Conservation (phyloP, 352 stramenopile genomes). For the Pythium insidiosum region DNA sequence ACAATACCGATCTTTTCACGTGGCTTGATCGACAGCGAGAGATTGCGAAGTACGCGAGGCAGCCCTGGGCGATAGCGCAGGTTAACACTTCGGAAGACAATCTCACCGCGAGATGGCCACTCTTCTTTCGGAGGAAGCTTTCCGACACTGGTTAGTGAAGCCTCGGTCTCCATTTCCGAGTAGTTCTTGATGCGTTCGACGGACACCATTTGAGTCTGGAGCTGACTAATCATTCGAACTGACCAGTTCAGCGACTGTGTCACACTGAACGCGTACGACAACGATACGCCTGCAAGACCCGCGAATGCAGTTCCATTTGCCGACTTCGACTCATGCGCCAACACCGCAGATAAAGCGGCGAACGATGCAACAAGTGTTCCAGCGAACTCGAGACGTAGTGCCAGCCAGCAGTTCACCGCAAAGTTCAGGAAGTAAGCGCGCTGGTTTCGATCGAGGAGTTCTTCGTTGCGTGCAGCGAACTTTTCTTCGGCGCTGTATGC, state of each 20-base stretch:
- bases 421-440: conserved; percentile 74
- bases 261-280: conserved; percentile 78
- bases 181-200: conserved; percentile 74
- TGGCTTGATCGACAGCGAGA: conserved; percentile 18
- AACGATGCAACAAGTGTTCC: conserved; percentile 52
- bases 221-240: conserved; percentile 65
- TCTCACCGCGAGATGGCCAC: conserved; percentile 21
- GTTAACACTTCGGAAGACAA: conserved; percentile 21
- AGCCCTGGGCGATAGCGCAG: conserved; percentile 31
- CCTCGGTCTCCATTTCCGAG: conserved; percentile 47
- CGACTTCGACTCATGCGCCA: conserved; percentile 34
- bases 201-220: conserved; percentile 78
- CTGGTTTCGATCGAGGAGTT: conserved; percentile 54
- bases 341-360: conserved; percentile 40
- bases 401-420: conserved; percentile 71
- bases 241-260: conserved; percentile 75
- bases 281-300: conserved; percentile 52
- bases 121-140: conserved; percentile 6
- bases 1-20: conserved; percentile 24
- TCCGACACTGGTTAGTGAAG: conserved; percentile 21
- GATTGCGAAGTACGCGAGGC: conserved; percentile 21
- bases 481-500: conserved; percentile 41
- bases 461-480: conserved; percentile 39
- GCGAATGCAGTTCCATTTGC: conserved; percentile 40
- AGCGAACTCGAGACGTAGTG: conserved; percentile 64